Evolutionary conservation across 1,139 yeast genomes (phyloP).

Genomic region (Blastobotrys buckinghamii): DNA sequence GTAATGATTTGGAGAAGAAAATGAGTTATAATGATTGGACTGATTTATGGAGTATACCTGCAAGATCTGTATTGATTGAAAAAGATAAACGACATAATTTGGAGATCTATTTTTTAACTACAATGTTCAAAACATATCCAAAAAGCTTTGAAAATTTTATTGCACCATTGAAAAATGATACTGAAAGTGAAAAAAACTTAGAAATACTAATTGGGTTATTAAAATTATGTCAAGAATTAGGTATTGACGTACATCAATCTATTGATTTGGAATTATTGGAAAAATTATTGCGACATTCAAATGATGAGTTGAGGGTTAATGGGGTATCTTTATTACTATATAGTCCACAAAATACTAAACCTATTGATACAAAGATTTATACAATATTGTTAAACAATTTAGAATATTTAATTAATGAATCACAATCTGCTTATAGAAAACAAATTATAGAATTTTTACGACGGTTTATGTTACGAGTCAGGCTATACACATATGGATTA

Average conservation of each 20-base stretch:
- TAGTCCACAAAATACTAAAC: slow-evolving; percentile 55
- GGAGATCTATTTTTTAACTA: slow-evolving; percentile 56
- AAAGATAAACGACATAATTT: slow-evolving; percentile 42
- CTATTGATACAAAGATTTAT: slow-evolving; percentile 44
- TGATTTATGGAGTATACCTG: slow-evolving; percentile 44
- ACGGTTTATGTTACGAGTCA: slow-evolving; percentile 54
- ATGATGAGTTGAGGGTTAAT: slow-evolving; percentile 47
- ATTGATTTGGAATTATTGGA: slow-evolving; percentile 36
- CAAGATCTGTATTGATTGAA: slow-evolving; percentile 35
- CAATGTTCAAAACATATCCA: slow-evolving; percentile 49
- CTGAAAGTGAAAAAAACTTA: slow-evolving; percentile 31
- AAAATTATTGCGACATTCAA: slow-evolving; percentile 40
- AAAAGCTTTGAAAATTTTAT: slow-evolving; percentile 39
- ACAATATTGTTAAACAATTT: slow-evolving; percentile 40
- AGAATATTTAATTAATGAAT: slow-evolving; percentile 50
- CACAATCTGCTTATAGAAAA: slow-evolving; percentile 61
- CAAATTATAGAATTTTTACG: slow-evolving; percentile 55
- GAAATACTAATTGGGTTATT: slow-evolving; percentile 49
- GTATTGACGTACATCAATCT: slow-evolving; percentile 38
- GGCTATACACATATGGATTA: slow-evolving; percentile 57
- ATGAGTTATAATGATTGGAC: slow-evolving; percentile 41
- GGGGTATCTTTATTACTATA: slow-evolving; percentile 57
- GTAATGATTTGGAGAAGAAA: slow-evolving; percentile 20
- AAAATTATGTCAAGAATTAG: slow-evolving; percentile 58
- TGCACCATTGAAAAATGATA: slow-evolving; percentile 17